phyloP scores from a whole-genome alignment of 768 basidiomycete species.

The Lactarius vividus region DNA sequence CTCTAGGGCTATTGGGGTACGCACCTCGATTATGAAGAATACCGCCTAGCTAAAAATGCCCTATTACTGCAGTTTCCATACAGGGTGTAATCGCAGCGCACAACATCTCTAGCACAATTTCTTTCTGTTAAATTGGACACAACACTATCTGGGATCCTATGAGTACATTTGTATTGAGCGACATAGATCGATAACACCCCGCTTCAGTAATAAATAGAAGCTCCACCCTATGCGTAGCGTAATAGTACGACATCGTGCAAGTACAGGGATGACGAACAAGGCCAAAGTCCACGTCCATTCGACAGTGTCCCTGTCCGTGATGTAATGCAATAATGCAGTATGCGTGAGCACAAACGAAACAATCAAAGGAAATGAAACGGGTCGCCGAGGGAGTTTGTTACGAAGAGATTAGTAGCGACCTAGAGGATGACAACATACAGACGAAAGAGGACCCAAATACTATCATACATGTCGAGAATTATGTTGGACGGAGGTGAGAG shows the following conservation, averaged over 20 bases:
- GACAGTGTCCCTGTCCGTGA: slow-evolving; percentile 45
- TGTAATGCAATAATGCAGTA: slow-evolving; percentile 34
- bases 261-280: slow-evolving; percentile 51
- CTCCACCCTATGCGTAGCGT: slow-evolving; percentile 15
- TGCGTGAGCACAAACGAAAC: slow-evolving; percentile 30
- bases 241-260: slow-evolving; percentile 32
- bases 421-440: slow-evolving; percentile 6
- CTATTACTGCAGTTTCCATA: too few species aligned
- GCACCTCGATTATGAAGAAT: too few species aligned
- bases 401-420: slow-evolving; percentile 12
- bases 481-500: slow-evolving; percentile 1
- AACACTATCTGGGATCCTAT: too few species aligned
- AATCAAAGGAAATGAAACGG: slow-evolving; percentile 13
- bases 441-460: slow-evolving; percentile 1
- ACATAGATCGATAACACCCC: background rate
- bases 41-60: too few species aligned
- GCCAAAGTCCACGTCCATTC: slow-evolving; percentile 55
- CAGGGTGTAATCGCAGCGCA: too few species aligned
- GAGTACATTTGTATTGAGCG: slow-evolving; percentile 1
- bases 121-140: too few species aligned
- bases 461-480: slow-evolving; percentile 16
- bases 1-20: too few species aligned
- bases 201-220: slow-evolving; percentile 6
- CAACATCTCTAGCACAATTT: too few species aligned
- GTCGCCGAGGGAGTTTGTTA: background rate